phyloP scores from a whole-genome alignment of 192 early-diverging fungal genomes.

The Podila clonocystis region DNA sequence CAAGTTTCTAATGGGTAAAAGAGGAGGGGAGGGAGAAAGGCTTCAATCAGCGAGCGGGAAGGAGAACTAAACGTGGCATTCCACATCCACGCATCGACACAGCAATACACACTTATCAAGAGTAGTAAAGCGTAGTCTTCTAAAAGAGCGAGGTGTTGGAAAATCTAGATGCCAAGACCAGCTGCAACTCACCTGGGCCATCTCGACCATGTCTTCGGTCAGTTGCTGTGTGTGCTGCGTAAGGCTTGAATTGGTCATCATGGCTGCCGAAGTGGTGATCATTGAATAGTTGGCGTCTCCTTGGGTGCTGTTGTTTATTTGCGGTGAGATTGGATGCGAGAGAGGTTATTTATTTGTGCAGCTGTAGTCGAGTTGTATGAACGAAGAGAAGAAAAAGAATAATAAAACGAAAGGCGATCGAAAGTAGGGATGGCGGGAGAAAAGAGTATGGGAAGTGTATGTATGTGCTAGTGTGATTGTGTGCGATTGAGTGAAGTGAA shows the following conservation, averaged over 20 bases:
- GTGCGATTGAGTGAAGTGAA: not conserved
- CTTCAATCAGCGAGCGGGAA: not conserved
- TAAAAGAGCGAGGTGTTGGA: not conserved
- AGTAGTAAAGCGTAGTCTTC: not conserved
- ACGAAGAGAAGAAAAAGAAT: not conserved
- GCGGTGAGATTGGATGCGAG: no score
- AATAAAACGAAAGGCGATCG: not conserved
- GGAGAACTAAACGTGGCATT: not conserved
- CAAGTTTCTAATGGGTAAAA: conserved; percentile 6
- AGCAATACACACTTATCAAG: not conserved
- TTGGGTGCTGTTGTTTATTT: not conserved
- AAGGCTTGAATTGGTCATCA: conserved; percentile 1
- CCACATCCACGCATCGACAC: not conserved
- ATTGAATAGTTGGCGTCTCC: conserved; percentile 2
- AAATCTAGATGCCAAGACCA: not conserved
- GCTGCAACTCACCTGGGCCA: conserved; percentile 18
- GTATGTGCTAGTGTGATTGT: no score
- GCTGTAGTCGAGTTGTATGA: no score
- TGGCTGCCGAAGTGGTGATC: conserved; percentile 38
- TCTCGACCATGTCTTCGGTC: conserved; percentile 29
- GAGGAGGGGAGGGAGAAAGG: not conserved
- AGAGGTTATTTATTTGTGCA: no score
- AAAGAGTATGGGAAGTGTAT: no score
- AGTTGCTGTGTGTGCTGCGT: conserved; percentile 21
- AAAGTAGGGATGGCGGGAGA: not conserved